These are phyloP conservation scores for Chlorella sp. DNA, from an alignment of 139 green algal species.

Conservation along the genomic window DNA sequence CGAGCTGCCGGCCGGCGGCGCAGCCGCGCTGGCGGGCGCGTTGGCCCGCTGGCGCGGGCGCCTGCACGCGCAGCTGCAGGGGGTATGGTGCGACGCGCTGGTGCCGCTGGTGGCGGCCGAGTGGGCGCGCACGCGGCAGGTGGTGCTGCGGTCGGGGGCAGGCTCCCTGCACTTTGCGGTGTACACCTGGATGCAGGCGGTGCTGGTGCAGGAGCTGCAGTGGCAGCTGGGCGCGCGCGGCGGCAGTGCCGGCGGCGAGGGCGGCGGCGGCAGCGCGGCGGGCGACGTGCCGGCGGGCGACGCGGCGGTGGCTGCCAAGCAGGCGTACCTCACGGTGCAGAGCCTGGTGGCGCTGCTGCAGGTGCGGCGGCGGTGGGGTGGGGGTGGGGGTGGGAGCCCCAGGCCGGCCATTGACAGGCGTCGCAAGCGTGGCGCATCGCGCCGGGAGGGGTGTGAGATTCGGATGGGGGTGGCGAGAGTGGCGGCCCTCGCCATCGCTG, in stretches of 20 bases:
- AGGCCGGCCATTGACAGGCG: no score
- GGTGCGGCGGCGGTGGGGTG: no score
- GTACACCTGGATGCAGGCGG: conserved; percentile 54
- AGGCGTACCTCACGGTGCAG: conserved; percentile 53
- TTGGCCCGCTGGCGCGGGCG: conserved; percentile 18
- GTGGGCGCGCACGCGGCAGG: conserved; percentile 54
- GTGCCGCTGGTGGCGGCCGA: conserved; percentile 59
- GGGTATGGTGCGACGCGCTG: conserved; percentile 81
- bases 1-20: not conserved
- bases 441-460: no score
- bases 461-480: no score
- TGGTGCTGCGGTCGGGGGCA: conserved; percentile 26
- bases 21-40: conserved; percentile 32
- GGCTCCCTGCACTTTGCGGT: conserved; percentile 42
- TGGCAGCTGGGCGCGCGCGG: conserved; percentile 28
- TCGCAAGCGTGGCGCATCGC: no score
- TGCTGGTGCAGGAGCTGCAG: conserved; percentile 35
- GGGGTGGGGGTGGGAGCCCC: no score
- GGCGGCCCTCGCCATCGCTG: no score
- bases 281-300: conserved; percentile 48
- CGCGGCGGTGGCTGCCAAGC: conserved; percentile 57
- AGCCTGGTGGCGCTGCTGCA: conserved; percentile 67
- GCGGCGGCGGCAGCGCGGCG: conserved; percentile 34
- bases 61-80: conserved; percentile 48
- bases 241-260: not conserved